These are phyloP conservation scores for carrot (Daucus carota) DNA, from an alignment of 129 eudicot genomes.

Conservation along the genomic window DH1_v3.0 NC_030383.2:9449001-9449500, in stretches of 20 bases:
- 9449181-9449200: slow-evolving; percentile 63
- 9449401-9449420: slow-evolving; percentile 71
- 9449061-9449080: background rate
- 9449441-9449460: background rate
- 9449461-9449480: background rate
- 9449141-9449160: background rate
- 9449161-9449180: slow-evolving; percentile 41
- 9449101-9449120: background rate
- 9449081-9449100: background rate
- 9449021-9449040: background rate
- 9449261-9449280: slow-evolving; percentile 47
- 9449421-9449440: background rate
- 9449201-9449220: slow-evolving; percentile 77
- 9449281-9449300: slow-evolving; percentile 24
- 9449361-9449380: slow-evolving; percentile 87
- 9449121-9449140: background rate
- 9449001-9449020: background rate
- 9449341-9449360: slow-evolving; percentile 78
- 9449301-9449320: slow-evolving; percentile 22
- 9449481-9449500: background rate
- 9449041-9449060: background rate
- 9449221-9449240: slow-evolving; percentile 83
- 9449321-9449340: slow-evolving; percentile 34
- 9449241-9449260: slow-evolving; percentile 68
- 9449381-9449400: slow-evolving; percentile 45